These are phyloP conservation scores for Lipomyces sp. DNA, from an alignment of 805 yeast genomes.

Conservation along the genomic window DNA sequence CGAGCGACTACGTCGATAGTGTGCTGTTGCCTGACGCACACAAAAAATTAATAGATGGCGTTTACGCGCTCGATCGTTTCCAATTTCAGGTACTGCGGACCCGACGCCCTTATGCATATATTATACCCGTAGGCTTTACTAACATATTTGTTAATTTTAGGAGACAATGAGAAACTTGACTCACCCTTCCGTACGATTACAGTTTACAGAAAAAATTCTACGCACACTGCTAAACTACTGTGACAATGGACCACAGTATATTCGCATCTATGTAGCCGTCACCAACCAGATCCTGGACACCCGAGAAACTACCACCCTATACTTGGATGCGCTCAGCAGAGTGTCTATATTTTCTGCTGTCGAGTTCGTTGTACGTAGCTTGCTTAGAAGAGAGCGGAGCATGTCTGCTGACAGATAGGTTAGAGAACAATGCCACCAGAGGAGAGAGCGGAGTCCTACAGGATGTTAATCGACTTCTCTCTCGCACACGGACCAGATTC, in stretches of 20 bases:
- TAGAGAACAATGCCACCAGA: conserved; percentile 20
- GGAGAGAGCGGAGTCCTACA: conserved; percentile 9
- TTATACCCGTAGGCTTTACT: neutral
- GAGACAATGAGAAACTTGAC: conserved; percentile 28
- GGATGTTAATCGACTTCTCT: conserved; percentile 6
- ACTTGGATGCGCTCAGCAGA: conserved; percentile 24
- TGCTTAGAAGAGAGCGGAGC: no score
- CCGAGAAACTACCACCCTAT: conserved; percentile 5
- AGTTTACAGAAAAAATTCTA: conserved; percentile 29
- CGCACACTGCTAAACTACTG: conserved; percentile 18
- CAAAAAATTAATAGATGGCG: conserved; percentile 25
- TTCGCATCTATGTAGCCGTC: conserved; percentile 19
- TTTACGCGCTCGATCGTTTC: conserved; percentile 29
- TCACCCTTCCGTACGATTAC: conserved; percentile 26
- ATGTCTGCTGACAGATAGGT: neutral
- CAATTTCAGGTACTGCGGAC: conserved; percentile 18
- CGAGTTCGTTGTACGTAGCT: conserved; percentile 20
- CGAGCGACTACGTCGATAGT: conserved; percentile 14
- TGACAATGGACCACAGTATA: conserved; percentile 24
- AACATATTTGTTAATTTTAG: neutral
- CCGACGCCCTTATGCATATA: neutral
- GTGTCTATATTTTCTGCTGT: conserved; percentile 26
- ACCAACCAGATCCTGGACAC: conserved; percentile 21
- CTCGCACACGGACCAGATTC: neutral
- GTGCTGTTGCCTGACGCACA: conserved; percentile 25